These are phyloP conservation scores for Pseudoturritis turrita DNA, from an alignment of 345 rosid species.

Conservation along the genomic window DNA sequence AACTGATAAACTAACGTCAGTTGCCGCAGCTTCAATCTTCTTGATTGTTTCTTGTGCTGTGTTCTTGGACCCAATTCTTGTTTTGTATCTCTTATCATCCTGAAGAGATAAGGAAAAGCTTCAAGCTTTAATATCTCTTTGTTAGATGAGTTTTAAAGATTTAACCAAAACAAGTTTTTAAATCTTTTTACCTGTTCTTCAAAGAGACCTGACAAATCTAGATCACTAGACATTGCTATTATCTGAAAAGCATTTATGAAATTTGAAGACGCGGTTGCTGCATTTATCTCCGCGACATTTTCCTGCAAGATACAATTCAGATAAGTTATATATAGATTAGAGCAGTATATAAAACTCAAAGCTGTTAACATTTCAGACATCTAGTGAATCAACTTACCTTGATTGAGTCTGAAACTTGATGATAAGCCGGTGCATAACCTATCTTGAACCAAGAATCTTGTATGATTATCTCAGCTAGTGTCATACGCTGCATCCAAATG, in stretches of 20 bases:
- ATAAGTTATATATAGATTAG: background rate
- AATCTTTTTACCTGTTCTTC: slow-evolving; percentile 53
- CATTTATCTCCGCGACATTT: slow-evolving; percentile 35
- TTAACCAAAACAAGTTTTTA: background rate
- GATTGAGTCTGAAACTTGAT: slow-evolving; percentile 47
- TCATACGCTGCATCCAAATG: slow-evolving; percentile 49
- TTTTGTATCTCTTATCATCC: slow-evolving; percentile 66
- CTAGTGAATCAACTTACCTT: slow-evolving; percentile 41
- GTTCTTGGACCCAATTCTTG: slow-evolving; percentile 64
- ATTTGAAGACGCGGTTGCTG: slow-evolving; percentile 44
- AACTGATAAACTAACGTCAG: slow-evolving; percentile 51
- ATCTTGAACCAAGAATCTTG: slow-evolving; percentile 79
- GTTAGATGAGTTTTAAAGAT: background rate
- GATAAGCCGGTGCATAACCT: slow-evolving; percentile 56
- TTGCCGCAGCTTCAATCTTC: slow-evolving; percentile 84
- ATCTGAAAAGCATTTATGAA: slow-evolving; percentile 87
- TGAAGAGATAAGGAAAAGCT: slow-evolving; percentile 2
- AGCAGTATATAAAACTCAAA: background rate
- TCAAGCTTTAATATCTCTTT: background rate
- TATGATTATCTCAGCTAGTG: slow-evolving; percentile 53
- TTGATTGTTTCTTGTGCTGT: slow-evolving; percentile 64
- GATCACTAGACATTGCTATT: slow-evolving; percentile 93
- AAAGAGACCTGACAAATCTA: slow-evolving; percentile 88
- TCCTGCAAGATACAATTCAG: slow-evolving; percentile 46
- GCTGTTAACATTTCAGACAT: background rate